Evolutionary conservation across 2,329 filamentous ascomycete species (phyloP), one percentile per base, ranked within the genome.

Genomic region (Aspergillus ustus): DNA sequence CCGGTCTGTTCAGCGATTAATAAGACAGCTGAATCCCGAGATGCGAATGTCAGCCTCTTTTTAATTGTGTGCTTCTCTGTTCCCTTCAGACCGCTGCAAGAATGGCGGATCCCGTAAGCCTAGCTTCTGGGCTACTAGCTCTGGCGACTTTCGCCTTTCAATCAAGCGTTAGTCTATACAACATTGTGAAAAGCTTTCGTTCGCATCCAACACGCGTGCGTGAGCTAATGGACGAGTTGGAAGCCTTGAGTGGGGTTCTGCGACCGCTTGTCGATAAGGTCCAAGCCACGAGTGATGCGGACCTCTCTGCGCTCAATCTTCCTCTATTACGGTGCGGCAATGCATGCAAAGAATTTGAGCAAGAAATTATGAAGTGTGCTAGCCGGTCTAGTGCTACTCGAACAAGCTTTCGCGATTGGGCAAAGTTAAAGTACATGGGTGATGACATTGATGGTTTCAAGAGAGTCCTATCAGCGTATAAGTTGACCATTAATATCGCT

Each of bases 321-420:
- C 79, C 80, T 57, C 63, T 83, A 55, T 69, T 67, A 55, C 75
- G 75, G 66, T 83, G 78, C 62, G 75, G 75, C 45, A 75, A 77
- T 63, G 75, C 78, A 29, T 83, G 78, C 62, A 70, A 75, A 62
- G 77, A 80, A 20, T 82, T 83, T 66, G 66, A 76, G 57, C 50
- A 73, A 56, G 73, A 78, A 64, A 67, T 83, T 40, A 43, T 66
- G 29, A 75, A 75, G 69, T 78, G 68, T 60, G 70, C 69, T 40
- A 68, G 70, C 46, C 74, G 69, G 49, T 81, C 78, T 40, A 69
- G 65, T 22, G 70, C 63, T 34, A 67, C 64, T 61, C 70, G 74
- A 57, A 71, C 73, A 22, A 82, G 77, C 67, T 81, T 82, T 67
- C 75, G 77, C 50, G 80, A 81, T 40, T 82, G 78, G 80, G 76